Evolutionary conservation across 2,329 filamentous ascomycete species (phyloP).

Genomic region (Atkinsonella hypoxylon): DNA sequence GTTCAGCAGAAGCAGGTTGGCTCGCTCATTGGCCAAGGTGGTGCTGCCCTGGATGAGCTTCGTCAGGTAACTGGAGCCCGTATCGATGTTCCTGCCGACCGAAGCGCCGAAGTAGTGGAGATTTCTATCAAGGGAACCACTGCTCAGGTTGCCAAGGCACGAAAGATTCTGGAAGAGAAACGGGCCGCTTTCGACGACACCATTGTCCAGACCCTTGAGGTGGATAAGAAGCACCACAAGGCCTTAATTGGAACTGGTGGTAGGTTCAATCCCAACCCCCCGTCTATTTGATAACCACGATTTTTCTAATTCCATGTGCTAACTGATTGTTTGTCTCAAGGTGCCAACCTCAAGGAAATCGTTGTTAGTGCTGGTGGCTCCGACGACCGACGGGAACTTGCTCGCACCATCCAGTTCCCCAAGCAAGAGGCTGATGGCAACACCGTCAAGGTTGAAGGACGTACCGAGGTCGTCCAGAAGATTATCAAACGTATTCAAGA

Average conservation of each 20-base stretch:
- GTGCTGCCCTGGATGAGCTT: slow-evolving; percentile 81
- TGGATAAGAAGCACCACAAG: slow-evolving; percentile 92
- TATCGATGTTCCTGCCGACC: slow-evolving; percentile 79
- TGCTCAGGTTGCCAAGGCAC: slow-evolving; percentile 78
- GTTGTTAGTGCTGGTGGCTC: slow-evolving; percentile 82
- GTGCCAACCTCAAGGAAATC: slow-evolving; percentile 74
- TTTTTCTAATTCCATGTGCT: background rate
- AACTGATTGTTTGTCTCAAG: slow-evolving; percentile 28
- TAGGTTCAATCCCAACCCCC: slow-evolving; percentile 34
- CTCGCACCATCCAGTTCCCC: slow-evolving; percentile 89
- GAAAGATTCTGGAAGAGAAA: slow-evolving; percentile 81
- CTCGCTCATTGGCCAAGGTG: slow-evolving; percentile 85
- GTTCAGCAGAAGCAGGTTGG: slow-evolving; percentile 88
- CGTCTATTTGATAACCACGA: background rate
- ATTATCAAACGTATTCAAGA: slow-evolving; percentile 72
- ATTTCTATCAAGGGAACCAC: slow-evolving; percentile 90
- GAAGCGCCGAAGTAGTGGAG: slow-evolving; percentile 65
- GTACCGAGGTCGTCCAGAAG: slow-evolving; percentile 73
- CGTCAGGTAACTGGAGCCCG: slow-evolving; percentile 74
- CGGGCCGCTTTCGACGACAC: slow-evolving; percentile 81
- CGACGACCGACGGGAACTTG: slow-evolving; percentile 70
- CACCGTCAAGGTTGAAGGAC: slow-evolving; percentile 79
- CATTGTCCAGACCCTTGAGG: slow-evolving; percentile 69
- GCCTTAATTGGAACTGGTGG: slow-evolving; percentile 80
- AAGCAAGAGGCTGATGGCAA: slow-evolving; percentile 74